Base-by-base conservation (phyloP, 2,329 filamentous ascomycete genomes). In the Talaromyces sp. region DNA sequence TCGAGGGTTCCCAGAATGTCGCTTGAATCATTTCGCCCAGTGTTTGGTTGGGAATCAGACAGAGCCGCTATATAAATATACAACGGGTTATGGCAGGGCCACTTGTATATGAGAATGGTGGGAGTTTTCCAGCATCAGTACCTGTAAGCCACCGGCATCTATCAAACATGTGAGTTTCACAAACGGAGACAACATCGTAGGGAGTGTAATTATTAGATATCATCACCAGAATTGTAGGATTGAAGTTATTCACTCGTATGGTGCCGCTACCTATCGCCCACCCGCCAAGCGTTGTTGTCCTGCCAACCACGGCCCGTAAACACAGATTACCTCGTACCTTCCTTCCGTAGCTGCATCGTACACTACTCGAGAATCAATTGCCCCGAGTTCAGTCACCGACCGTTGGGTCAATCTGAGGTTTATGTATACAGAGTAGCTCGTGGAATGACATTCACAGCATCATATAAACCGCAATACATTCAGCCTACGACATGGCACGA, bases 401-500 rank as follows among this genome's bases (percentile, higher is more conserved):
- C 33, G 10, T 19, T 22, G 5, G 33, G 31, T 37, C 33, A 37
- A 37, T 19, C 4, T 24, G 11, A n/a, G 8, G 2, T 22, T 14
- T n/a, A 22, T 24, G 14, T 24, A 22, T 37, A 56, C 52, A 14
- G 10, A 16, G 8, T 37, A 1, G 13, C 22, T 10, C 10, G 10
- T 37, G 50, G 33, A 19, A 24, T 37, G 52, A 22, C 14, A 37
- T 24, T 37, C n/a, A 22, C 14, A 45, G 39, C 37, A 8, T 41
- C 50, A 27, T 9, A 31, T 43, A 5, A 9, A 24, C 5, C 19
- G 14, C n/a, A 48, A 35, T 27, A 4, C 8, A 43, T 10, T 19
- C 10, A 35, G 27, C 39, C 2, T 19, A 22, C 48, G 54, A 62
- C n/a, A 68, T 68, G 67, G 67, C 67, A 47, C 59, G 67, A 48